Conservation (phyloP, 306 rosid genomes). For the Gillenia trifoliata region DNA sequence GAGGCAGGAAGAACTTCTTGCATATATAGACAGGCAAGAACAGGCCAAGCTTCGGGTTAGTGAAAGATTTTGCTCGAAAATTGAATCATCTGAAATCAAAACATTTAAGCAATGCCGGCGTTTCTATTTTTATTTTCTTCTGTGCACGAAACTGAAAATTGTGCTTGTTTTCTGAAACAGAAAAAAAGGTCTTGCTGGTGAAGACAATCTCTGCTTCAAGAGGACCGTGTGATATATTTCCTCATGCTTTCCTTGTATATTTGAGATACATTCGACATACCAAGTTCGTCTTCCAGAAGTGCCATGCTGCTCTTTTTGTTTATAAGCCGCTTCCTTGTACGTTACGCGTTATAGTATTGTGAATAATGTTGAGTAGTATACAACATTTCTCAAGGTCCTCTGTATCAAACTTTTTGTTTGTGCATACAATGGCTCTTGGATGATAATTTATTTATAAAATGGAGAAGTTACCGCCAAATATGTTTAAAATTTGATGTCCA, state of each 20-base stretch:
- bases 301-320: background rate
- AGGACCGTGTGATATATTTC: conserved; percentile 9
- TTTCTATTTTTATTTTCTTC: background rate
- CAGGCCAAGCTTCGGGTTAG: conserved; percentile 49
- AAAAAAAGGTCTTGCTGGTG: conserved; percentile 55
- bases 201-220: conserved; percentile 34
- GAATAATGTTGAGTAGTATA: background rate
- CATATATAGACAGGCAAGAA: conserved; percentile 65
- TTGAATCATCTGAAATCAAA: background rate
- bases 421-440: background rate
- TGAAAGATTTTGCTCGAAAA: background rate
- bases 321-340: background rate
- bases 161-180: conserved; percentile 36
- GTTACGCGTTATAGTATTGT: background rate
- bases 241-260: background rate
- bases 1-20: conserved; percentile 86
- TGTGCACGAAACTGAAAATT: conserved; percentile 11
- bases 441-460: background rate
- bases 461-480: background rate
- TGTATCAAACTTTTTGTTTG: background rate
- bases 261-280: background rate
- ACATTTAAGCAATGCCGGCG: background rate
- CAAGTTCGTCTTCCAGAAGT: background rate
- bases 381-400: background rate
- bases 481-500: background rate